Conservation (phyloP, 371 early-diverging fungal species). For the Mucor saturninus region DNA sequence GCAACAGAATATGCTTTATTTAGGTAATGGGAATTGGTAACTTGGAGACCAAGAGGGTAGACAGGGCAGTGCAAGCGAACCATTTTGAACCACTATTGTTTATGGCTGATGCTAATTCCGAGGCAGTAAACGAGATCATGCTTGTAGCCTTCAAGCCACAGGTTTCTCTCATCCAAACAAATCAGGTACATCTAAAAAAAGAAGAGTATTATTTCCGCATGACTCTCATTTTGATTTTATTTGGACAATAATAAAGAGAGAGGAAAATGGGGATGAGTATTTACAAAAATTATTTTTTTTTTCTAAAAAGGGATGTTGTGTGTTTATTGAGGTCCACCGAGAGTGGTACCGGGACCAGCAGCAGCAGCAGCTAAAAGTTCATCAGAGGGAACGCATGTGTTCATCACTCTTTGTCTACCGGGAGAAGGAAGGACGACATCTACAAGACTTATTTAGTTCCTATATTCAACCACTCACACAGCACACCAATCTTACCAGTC, state of each 20-base stretch:
- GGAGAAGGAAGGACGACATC: conserved; percentile 37
- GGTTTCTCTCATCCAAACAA: too few relatives aligned
- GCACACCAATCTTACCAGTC: conserved; percentile 31
- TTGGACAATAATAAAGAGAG: neutral
- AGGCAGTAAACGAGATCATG: too few relatives aligned
- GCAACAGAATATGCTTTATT: too few relatives aligned
- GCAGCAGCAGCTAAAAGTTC: conserved; percentile 53
- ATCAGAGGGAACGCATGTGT: conserved; percentile 37
- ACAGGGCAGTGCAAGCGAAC: too few relatives aligned
- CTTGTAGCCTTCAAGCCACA: too few relatives aligned
- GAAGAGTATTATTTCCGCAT: conserved; percentile 30
- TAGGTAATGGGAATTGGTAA: too few relatives aligned
- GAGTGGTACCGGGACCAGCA: conserved; percentile 51
- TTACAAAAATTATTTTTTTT: conserved; percentile 3
- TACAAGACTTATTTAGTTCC: conserved; percentile 4
- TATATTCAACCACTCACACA: neutral
- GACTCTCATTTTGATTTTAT: conserved; percentile 31
- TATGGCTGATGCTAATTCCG: too few relatives aligned
- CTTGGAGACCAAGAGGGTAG: too few relatives aligned
- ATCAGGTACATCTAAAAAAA: too few relatives aligned
- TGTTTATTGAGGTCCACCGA: conserved; percentile 43
- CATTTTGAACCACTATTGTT: too few relatives aligned
- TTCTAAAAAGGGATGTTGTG: neutral
- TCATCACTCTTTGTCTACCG: conserved; percentile 38
- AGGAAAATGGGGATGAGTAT: neutral